These are phyloP conservation scores for Salvia hispanica DNA, from an alignment of 257 asterid species.

Conservation along the genomic window DNA sequence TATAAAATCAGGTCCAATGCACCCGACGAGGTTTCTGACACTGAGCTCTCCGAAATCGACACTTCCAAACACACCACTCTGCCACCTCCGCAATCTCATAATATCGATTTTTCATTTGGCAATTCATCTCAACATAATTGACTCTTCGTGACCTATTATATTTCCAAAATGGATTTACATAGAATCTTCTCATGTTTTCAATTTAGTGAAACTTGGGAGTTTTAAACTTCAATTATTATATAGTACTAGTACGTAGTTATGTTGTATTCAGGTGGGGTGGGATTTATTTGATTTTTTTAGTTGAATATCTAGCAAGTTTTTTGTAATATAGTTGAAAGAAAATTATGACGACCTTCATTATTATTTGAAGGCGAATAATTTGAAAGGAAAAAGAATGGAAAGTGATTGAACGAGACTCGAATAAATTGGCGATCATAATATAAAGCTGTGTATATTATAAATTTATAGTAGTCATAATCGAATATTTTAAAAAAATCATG, in stretches of 20 bases:
- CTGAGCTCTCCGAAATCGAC: conserved; percentile 49
- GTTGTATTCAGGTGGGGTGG: too few species aligned
- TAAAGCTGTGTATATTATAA: too few species aligned
- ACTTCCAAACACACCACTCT: conserved; percentile 18
- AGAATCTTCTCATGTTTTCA: conserved; percentile 37
- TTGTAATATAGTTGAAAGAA: too few species aligned
- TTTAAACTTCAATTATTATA: neutral
- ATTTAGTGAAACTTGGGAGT: conserved; percentile 37
- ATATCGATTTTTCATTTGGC: conserved; percentile 40
- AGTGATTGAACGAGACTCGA: too few species aligned
- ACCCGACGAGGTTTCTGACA: conserved; percentile 41
- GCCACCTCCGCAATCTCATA: conserved; percentile 5
- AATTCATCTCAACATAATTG: conserved; percentile 22
- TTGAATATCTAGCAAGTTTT: too few species aligned
- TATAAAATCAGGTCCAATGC: conserved; percentile 39
- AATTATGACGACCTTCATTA: too few species aligned
- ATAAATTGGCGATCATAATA: too few species aligned
- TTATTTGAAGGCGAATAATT: too few species aligned
- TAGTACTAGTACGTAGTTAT: neutral
- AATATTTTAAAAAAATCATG: too few species aligned
- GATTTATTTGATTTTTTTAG: too few species aligned
- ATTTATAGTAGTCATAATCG: too few species aligned
- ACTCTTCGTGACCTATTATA: neutral
- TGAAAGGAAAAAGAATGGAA: too few species aligned
- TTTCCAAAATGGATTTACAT: conserved; percentile 24